phyloP scores from a whole-genome alignment of 768 basidiomycete genomes.

The Tulasnella sp. region DNA sequence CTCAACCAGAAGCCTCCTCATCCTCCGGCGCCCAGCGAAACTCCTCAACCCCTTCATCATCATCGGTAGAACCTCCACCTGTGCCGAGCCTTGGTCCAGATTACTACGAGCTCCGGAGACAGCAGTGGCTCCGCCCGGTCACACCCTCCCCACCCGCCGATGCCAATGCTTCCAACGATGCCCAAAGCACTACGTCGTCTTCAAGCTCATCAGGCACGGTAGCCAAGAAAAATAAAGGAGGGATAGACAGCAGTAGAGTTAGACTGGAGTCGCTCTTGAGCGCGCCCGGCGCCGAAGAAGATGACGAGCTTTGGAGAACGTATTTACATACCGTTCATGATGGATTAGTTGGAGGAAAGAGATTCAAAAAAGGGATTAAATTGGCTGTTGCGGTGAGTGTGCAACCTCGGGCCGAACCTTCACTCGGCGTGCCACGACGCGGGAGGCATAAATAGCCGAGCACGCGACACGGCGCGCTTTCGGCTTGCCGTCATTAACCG shows the following conservation, averaged over 20 bases:
- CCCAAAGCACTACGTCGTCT: not conserved
- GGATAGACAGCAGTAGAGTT: not conserved
- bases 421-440: not conserved
- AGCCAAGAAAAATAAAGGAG: not conserved
- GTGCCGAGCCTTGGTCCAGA: conserved; percentile 20
- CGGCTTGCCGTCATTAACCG: not conserved
- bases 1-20: not conserved
- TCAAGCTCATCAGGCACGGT: not conserved
- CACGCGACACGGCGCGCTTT: not conserved
- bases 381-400: conserved; percentile 31
- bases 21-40: not conserved
- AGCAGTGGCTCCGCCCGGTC: conserved; percentile 17
- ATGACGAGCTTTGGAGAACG: conserved; percentile 29
- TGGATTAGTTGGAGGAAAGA: conserved; percentile 29
- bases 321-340: conserved; percentile 29
- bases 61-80: not conserved
- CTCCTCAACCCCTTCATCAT: not conserved
- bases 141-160: not conserved
- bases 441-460: not conserved
- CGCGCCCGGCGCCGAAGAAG: conserved; percentile 29
- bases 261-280: conserved; percentile 27
- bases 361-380: conserved; percentile 30
- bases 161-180: not conserved
- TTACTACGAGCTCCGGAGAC: conserved; percentile 21
- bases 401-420: no score